These are phyloP conservation scores for Adenanthera pavonina DNA, from an alignment of 306 rosid species.

Conservation along the genomic window DNA sequence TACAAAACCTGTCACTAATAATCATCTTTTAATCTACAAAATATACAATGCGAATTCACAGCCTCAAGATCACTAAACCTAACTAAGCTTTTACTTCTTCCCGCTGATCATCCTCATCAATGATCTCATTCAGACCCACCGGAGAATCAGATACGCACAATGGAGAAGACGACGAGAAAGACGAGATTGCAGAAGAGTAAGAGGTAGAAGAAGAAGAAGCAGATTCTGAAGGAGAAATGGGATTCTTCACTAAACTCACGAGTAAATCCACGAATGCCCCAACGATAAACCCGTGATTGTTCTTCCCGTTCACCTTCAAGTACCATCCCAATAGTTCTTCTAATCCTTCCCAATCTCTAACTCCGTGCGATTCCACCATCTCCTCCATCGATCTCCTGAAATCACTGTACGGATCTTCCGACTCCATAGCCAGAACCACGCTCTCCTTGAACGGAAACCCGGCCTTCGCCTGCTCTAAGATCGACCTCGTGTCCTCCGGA, in stretches of 20 bases:
- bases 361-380: constrained; percentile 76
- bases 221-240: constrained; percentile 23
- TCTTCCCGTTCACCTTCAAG: constrained; percentile 63
- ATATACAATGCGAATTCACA: constrained; percentile 12
- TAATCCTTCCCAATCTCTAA: constrained; percentile 76
- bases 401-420: constrained; percentile 72
- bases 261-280: constrained; percentile 83
- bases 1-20: constrained; percentile 29
- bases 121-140: constrained; percentile 43
- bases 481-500: constrained; percentile 65
- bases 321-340: constrained; percentile 76
- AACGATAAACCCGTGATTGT: constrained; percentile 71
- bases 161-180: constrained; percentile 48
- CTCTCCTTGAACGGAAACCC: constrained; percentile 62
- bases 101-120: constrained; percentile 32
- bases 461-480: constrained; percentile 52
- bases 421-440: constrained; percentile 70
- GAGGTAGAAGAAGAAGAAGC: constrained; percentile 34
- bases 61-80: neutral
- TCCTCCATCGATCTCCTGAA: constrained; percentile 86
- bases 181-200: constrained; percentile 60
- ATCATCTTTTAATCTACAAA: constrained; percentile 36
- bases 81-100: too few species aligned
- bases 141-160: neutral
- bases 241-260: constrained; percentile 32